Evolutionary conservation across 306 rosid species (phyloP).

Genomic region (Cicer chorassanicum): DNA sequence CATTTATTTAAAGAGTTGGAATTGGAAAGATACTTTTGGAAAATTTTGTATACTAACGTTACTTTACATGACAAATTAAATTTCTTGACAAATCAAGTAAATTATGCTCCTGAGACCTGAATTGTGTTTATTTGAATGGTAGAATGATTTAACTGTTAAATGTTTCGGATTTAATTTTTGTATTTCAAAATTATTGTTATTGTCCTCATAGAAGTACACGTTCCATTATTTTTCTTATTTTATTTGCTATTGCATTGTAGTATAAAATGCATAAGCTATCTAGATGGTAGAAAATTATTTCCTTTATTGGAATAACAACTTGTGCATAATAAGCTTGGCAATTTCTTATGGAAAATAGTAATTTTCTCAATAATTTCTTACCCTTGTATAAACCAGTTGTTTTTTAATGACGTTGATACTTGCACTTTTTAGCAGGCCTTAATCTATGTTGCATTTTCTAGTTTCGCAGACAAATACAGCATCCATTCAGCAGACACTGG

Average conservation of each 20-base stretch:
- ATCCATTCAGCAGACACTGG: constrained; percentile 65
- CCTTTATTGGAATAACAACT: constrained; percentile 9
- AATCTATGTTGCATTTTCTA: constrained; percentile 43
- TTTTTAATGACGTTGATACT: not conserved
- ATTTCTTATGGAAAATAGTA: constrained; percentile 2
- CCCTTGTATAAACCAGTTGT: not conserved
- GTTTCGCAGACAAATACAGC: constrained; percentile 51
- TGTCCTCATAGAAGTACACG: not conserved
- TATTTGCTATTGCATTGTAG: not conserved
- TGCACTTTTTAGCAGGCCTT: constrained; percentile 34
- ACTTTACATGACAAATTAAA: not conserved
- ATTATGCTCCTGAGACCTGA: constrained; percentile 11
- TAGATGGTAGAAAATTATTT: constrained; percentile 14
- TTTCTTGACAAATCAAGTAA: constrained; percentile 20
- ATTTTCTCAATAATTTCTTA: constrained; percentile 21
- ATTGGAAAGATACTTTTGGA: not conserved
- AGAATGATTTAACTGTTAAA: not conserved
- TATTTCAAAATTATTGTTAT: constrained; percentile 4
- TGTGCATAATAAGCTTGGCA: not conserved
- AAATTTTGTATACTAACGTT: constrained; percentile 9
- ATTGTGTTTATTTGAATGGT: constrained; percentile 10
- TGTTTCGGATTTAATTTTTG: not conserved
- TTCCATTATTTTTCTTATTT: constrained; percentile 3
- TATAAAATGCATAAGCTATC: not conserved
- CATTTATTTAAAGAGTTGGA: constrained; percentile 22